Evolutionary conservation across 2,329 filamentous ascomycete species (phyloP).

Genomic region (Sclerotinia glacialis): DNA sequence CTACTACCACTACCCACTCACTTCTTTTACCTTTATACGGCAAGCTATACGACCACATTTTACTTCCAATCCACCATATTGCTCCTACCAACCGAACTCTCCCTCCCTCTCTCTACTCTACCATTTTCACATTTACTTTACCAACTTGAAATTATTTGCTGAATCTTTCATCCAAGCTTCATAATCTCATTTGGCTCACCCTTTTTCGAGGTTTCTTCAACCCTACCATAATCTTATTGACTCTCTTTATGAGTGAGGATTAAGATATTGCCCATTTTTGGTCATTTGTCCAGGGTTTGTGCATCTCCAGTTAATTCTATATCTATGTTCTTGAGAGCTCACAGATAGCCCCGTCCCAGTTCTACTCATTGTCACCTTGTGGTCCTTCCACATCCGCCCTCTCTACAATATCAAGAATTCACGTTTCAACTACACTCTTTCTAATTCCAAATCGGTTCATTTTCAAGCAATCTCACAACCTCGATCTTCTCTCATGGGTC

Average conservation of each 20-base stretch:
- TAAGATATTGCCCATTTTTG: not conserved
- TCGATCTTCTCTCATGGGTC: conserved; percentile 37
- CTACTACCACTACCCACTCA: no score
- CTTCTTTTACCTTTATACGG: no score
- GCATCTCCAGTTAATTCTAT: not conserved
- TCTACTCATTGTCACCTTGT: conserved; percentile 19
- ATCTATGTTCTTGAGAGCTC: conserved; percentile 1
- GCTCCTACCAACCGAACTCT: not conserved
- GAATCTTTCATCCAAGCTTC: conserved; percentile 9
- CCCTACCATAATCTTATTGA: not conserved
- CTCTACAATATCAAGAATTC: not conserved
- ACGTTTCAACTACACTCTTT: not conserved
- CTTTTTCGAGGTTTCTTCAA: not conserved
- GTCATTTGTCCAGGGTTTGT: conserved; percentile 3
- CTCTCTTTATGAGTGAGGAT: not conserved
- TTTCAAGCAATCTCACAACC: not conserved
- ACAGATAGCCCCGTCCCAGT: conserved; percentile 18
- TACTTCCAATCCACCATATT: not conserved
- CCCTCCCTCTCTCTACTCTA: not conserved
- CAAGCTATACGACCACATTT: not conserved
- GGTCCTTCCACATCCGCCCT: not conserved
- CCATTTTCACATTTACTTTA: not conserved
- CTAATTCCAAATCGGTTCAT: not conserved
- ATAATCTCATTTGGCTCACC: not conserved
- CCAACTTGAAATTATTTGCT: not conserved